Percentiles rank a stretch among this genome's conserved stretches.
Conservation (phyloP, 2,329 filamentous ascomycete species). For the Rutstroemia sp. region DNA sequence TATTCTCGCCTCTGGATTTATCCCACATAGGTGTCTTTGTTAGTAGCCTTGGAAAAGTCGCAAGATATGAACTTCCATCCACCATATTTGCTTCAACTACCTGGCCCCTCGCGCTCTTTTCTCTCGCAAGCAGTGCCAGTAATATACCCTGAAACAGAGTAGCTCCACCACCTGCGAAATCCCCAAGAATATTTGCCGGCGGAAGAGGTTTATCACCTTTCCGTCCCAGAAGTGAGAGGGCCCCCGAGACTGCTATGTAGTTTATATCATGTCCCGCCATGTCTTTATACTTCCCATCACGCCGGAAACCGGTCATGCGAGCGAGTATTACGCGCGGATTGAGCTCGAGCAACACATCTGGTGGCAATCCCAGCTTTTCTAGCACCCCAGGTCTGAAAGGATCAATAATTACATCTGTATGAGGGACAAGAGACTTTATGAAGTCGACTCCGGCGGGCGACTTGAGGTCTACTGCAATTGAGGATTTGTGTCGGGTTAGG, state of each 20-base stretch:
- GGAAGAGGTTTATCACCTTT: slow-evolving; percentile 63
- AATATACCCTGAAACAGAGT: slow-evolving; percentile 76
- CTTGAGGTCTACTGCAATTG: slow-evolving; percentile 75
- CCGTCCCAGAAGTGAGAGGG: slow-evolving; percentile 68
- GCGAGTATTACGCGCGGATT: slow-evolving; percentile 76
- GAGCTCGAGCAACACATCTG: slow-evolving; percentile 51
- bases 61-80: slow-evolving; percentile 74
- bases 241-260: slow-evolving; percentile 83
- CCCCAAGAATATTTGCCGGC: slow-evolving; percentile 77
- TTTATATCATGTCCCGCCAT: slow-evolving; percentile 98
- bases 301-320: slow-evolving; percentile 82
- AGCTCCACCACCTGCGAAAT: slow-evolving; percentile 86
- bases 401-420: slow-evolving; percentile 78
- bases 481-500: slow-evolving; percentile 74
- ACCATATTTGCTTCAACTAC: slow-evolving; percentile 97
- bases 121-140: slow-evolving; percentile 65
- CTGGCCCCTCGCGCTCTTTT: slow-evolving; percentile 63
- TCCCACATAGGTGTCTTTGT: slow-evolving; percentile 57
- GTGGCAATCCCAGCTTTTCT: slow-evolving; percentile 74
- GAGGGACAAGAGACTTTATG: slow-evolving; percentile 54
- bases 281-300: slow-evolving; percentile 73
- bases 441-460: slow-evolving; percentile 54
- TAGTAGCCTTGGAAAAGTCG: slow-evolving; percentile 66
- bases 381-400: slow-evolving; percentile 88
- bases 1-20: slow-evolving; percentile 61